Evolutionary conservation across 768 basidiomycete genomes (phyloP), one percentile per base, ranked within the genome.

Genomic region (Mycena epipterygia): DNA sequence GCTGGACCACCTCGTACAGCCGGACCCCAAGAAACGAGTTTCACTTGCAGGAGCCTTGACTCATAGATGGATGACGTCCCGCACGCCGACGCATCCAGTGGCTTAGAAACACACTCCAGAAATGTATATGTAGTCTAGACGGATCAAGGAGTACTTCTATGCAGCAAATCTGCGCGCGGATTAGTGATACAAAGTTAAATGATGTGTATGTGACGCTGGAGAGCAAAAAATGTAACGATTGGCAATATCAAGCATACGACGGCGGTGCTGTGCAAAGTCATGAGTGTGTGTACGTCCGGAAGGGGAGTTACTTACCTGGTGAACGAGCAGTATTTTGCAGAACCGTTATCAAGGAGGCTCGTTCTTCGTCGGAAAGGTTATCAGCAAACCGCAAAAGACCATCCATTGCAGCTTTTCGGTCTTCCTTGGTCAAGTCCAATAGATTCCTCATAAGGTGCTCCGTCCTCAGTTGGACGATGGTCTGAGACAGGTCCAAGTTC

Each of bases 341-440:
- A 42, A 89, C 88, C 46, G 81, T 79, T 41, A 91, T 85, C 70
- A 96, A 76, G 0, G 86, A 81, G 14, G 86, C 81, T 79, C 89
- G 90, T 73, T 96, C 95, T 29, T 95, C 95, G 27, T 89, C 88
- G 0, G 89, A 87, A 68, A 97, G 85, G 41, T 86, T 86, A 67
- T 94, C 91, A n/a, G 91, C 88, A 14, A 96, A 82, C 56, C 91
- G 90, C 57, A 89, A 79, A 67, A 96, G 87, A 39, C 94, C 91
- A 69, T 91, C 90, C 69, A 96, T 79, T 1, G 93, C 89, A 12
- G 90, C 91, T 81, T 93, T 94, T 56, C 90, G 88, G 78, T 96
- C 93, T 74, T 91, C 90, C 70, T 91, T 90, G 16, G 90, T 87
- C 71, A 92, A 82, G 17, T 89, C 88, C 29, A 94, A 81, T 81